phyloP scores from a whole-genome alignment of 1,284 basidiomycete species.

The Leccinum ponderosum region DNA sequence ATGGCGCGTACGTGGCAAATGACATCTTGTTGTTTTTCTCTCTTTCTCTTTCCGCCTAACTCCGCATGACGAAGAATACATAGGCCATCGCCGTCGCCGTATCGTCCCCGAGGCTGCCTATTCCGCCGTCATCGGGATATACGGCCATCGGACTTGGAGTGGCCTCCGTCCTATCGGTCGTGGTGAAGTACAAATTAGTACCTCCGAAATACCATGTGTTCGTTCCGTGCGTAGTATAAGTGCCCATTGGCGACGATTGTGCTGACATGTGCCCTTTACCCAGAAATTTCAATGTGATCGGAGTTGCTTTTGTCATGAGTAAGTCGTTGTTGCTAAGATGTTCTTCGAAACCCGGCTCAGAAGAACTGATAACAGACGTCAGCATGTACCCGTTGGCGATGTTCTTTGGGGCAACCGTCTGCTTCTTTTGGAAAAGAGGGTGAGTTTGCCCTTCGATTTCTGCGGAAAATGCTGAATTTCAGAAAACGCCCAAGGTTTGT shows the following conservation, averaged over 20 bases:
- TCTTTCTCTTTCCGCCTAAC: neutral
- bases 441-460: neutral
- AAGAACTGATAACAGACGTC: neutral
- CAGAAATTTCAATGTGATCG: slow-evolving; percentile 3
- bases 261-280: neutral
- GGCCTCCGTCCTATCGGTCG: slow-evolving; percentile 7
- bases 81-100: slow-evolving; percentile 1
- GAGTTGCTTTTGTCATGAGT: neutral
- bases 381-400: slow-evolving; percentile 6
- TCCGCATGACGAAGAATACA: neutral
- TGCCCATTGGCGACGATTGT: neutral
- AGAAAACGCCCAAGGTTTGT: neutral
- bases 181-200: slow-evolving; percentile 8
- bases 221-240: slow-evolving; percentile 5
- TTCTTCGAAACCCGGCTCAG: neutral
- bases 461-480: neutral
- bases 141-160: neutral
- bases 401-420: slow-evolving; percentile 2
- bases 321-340: neutral
- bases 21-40: neutral
- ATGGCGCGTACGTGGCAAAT: slow-evolving; percentile 30
- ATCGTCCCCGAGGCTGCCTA: slow-evolving; percentile 1
- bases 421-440: slow-evolving; percentile 1
- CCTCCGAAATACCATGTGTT: slow-evolving; percentile 7
- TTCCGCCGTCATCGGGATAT: slow-evolving; percentile 7